Base-by-base conservation (phyloP, 2,329 filamentous ascomycete species). In the Phialophora verrucosa region DNA sequence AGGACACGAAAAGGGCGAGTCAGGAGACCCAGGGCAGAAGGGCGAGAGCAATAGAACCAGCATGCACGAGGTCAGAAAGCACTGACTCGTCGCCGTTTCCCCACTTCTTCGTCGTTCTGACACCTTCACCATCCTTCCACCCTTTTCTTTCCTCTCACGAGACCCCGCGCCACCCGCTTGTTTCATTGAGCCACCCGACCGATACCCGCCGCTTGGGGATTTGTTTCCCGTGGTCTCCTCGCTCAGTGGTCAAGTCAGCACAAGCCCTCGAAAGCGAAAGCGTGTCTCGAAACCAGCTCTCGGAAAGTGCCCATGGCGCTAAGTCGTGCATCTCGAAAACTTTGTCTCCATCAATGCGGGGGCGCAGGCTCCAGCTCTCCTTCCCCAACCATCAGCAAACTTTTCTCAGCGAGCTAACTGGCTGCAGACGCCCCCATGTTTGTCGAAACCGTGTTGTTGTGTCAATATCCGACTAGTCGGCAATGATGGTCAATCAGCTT, bases 281-380 rank as follows among this genome's bases (percentile, higher is more conserved):
- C 38, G 27, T 14, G 56, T 64, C 49, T 64, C 62, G 62, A 60
- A 56, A 60, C 49, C 62, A 32, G 49, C 32, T 53, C 49, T 64
- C 62, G 62, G 38, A 56, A 64, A 29, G 49, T n/a, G 6, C 14
- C 5, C 49, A 51, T 25, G 55, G 10, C 56, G 53, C 62, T 59
- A 64, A 64, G 49, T 44, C 38, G 17, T 7, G 29, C 27, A 23
- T 64, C 62, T 64, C 62, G 62, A 64, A 44, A 64, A 59, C 25
- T 35, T 35, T 25, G 27, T 42, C 25, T 25, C 25, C 38, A n/a
- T 20, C 42, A 42, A 47, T 31, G 29, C 56, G 49, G 49, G 47
- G 49, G 20, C 38, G 20, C 38, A 32, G 10, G 31, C 23, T 38
- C 38, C 42, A 44, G 32, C 42, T 25, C 38, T 4, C 12, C 4